A percentile compares a stretch with the other conserved stretches of the same genome.
Conservation (phyloP, 306 rosid species). For the Corylus heterophylla region DNA sequence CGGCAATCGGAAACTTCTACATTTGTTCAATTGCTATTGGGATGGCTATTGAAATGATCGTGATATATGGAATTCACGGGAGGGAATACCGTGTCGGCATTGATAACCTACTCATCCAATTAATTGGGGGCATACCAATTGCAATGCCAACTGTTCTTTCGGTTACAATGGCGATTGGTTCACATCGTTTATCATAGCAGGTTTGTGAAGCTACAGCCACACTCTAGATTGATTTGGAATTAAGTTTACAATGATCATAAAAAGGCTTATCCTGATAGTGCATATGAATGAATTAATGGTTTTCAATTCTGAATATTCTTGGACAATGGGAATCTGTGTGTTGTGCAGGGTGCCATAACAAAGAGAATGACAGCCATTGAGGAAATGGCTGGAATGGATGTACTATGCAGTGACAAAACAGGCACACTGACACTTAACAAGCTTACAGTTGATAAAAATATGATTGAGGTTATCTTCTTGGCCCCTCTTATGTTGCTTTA, state of each 20-base stretch:
- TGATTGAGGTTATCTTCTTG: conserved; percentile 54
- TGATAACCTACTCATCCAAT: conserved; percentile 70
- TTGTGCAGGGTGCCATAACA: conserved; percentile 74
- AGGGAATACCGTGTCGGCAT: conserved; percentile 48
- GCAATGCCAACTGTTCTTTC: conserved; percentile 93
- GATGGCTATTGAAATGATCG: conserved; percentile 63
- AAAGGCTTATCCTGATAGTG: too few species aligned
- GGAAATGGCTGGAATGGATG: conserved; percentile 90
- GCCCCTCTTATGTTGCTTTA: neutral
- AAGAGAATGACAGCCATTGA: conserved; percentile 87
- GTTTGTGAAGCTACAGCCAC: conserved; percentile 27
- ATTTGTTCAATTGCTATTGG: conserved; percentile 76
- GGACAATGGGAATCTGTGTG: neutral
- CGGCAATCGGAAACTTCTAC: conserved; percentile 74
- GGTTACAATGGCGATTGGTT: conserved; percentile 81
- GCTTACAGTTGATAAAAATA: conserved; percentile 69
- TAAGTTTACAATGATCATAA: neutral
- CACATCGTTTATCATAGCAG: conserved; percentile 66
- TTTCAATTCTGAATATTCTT: neutral
- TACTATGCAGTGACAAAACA: conserved; percentile 74
- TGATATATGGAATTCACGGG: conserved; percentile 35
- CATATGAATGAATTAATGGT: neutral
- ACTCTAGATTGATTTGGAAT: conserved; percentile 2
- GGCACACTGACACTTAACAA: conserved; percentile 79
- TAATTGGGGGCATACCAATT: conserved; percentile 80